Evolutionary conservation across 805 yeast species (phyloP), one percentile per base, ranked within the genome.

Genomic region (Wickerhamomyces xylosicus): DNA sequence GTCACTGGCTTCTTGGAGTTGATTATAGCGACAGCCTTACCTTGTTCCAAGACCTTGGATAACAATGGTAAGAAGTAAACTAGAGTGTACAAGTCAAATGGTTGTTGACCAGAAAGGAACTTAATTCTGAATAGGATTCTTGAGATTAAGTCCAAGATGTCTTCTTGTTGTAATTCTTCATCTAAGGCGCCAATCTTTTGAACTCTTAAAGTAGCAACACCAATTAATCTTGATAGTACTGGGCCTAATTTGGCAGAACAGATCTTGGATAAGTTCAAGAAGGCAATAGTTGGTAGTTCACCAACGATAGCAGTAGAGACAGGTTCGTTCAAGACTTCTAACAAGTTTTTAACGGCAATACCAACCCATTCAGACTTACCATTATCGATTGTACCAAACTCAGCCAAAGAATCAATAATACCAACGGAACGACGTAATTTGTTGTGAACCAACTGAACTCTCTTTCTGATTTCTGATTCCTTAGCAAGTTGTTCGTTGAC

Each of bases 61-160:
- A 90, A 58, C 45, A 90, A 61, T 1, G 97, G 97, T 35, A 86
- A 62, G 16, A 83, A 56, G 56, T 84, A 92, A 33, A 80, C 74
- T 49, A 89, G 64, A 2, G 90, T 72, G 27, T 77, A 59, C 2
- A 77, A 58, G 48, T 84, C 89, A 39, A 89, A 69, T 2, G 85
- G 77, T 22, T 72, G 65, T 50, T 85, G 86, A 49, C 80, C 87
- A 13, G 86, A 69, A 13, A 82, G 63, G 48, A 86, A 73, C 49
- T 86, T 84, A 43, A 85, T 62, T 56, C 82, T 71, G 66, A 82
- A 90, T 35, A 90, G 63, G 22, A 85, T 74, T 39, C 89, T 72
- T 1, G 85, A 65, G 7, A 79, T 57, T 34, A 79, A 54, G 5
- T 72, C 76, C 8, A 66, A 51, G 6, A 80, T 47, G 4, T 79